A percentile compares a stretch with the other conserved stretches of the same genome.
phyloP scores from a whole-genome alignment of 495 filamentous ascomycete genomes.

The Parathielavia hyrcaniae region DNA sequence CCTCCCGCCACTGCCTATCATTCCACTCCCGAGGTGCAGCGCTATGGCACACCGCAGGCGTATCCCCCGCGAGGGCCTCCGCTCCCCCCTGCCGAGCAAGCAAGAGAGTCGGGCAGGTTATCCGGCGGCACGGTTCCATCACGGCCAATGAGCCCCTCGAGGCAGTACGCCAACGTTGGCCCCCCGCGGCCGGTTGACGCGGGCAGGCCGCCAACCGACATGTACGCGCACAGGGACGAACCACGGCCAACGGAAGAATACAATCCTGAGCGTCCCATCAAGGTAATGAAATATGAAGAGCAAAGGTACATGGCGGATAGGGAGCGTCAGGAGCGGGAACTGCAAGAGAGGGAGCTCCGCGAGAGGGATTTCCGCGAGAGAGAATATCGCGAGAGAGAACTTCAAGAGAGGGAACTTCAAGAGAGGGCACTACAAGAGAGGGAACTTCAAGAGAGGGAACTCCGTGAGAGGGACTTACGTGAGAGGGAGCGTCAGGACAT shows the following conservation, averaged over 20 bases:
- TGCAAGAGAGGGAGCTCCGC: constrained; percentile 35
- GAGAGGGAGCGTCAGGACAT: constrained; percentile 39
- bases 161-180: constrained; percentile 39
- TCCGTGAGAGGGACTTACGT: constrained; percentile 25
- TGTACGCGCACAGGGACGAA: constrained; percentile 43
- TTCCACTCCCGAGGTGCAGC: constrained; percentile 48
- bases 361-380: constrained; percentile 35
- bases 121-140: constrained; percentile 38
- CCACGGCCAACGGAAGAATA: constrained; percentile 34
- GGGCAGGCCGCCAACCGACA: constrained; percentile 36
- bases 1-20: constrained; percentile 42
- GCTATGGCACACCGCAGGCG: constrained; percentile 50
- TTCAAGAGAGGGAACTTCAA: constrained; percentile 31
- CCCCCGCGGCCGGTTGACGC: constrained; percentile 38
- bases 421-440: constrained; percentile 29
- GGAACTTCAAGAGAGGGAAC: constrained; percentile 32
- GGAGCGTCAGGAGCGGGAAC: constrained; percentile 36
- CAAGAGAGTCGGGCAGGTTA: constrained; percentile 40
- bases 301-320: constrained; percentile 32
- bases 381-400: constrained; percentile 29
- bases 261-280: constrained; percentile 43
- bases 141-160: constrained; percentile 48
- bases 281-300: constrained; percentile 37
- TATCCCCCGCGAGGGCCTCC: constrained; percentile 40
- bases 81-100: constrained; percentile 37